Conservation (phyloP, 352 stramenopile genomes). For the Phytophthora macrochlamydospora region DNA sequence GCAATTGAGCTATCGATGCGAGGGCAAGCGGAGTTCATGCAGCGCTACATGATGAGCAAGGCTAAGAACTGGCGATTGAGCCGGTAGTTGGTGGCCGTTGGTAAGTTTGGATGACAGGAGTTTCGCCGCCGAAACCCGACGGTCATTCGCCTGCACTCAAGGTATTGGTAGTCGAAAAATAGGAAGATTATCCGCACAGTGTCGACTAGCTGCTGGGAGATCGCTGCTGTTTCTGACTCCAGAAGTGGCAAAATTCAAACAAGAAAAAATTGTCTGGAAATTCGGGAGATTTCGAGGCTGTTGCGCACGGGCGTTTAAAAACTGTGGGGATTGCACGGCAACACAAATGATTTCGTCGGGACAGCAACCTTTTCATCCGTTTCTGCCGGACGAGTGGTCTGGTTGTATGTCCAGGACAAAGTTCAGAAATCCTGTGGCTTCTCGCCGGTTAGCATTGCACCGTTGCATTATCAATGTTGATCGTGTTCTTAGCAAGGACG, state of each 20-base stretch:
- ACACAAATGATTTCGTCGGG: slow-evolving; percentile 19
- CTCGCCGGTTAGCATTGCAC: slow-evolving; percentile 21
- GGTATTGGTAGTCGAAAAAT: slow-evolving; percentile 18
- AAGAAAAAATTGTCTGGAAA: background rate
- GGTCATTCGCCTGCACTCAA: slow-evolving; percentile 2
- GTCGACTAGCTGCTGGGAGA: background rate
- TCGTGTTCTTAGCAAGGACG: too few relatives aligned
- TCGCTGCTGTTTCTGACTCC: background rate
- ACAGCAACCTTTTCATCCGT: slow-evolving; percentile 27
- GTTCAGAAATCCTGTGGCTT: slow-evolving; percentile 14
- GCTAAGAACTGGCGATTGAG: too few relatives aligned
- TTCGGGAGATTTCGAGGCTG: background rate
- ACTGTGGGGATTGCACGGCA: slow-evolving; percentile 1
- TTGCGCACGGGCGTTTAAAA: too few relatives aligned
- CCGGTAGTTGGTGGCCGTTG: too few relatives aligned
- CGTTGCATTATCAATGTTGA: too few relatives aligned
- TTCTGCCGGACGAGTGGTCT: slow-evolving; percentile 21
- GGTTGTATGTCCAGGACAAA: background rate
- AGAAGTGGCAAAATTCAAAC: background rate
- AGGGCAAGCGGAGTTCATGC: too few relatives aligned
- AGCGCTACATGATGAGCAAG: too few relatives aligned
- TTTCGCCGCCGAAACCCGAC: background rate
- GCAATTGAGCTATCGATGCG: too few relatives aligned
- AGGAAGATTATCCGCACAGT: background rate
- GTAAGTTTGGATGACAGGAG: background rate